Evolutionary conservation across 371 early-diverging fungal species (phyloP).

Genomic region (Rhizopus microsporus): DNA sequence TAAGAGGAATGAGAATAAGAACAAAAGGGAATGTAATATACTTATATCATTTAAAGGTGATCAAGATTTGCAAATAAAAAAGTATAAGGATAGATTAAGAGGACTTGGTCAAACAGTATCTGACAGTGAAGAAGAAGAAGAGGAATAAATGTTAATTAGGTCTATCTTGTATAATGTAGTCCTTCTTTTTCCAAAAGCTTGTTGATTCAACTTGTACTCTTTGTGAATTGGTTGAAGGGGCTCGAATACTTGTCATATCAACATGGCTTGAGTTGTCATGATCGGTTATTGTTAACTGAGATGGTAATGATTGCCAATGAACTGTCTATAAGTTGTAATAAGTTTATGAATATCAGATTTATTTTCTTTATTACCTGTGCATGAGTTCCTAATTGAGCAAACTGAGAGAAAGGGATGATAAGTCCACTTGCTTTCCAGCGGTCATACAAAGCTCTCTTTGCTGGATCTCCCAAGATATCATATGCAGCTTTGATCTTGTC

Average conservation of each 20-base stretch:
- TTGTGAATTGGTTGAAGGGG: slow-evolving; percentile 16
- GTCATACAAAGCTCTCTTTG: slow-evolving; percentile 33
- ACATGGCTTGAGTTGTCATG: slow-evolving; percentile 3
- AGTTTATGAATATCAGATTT: slow-evolving; percentile 2
- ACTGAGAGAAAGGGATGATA: slow-evolving; percentile 36
- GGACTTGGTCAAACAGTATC: slow-evolving; percentile 60
- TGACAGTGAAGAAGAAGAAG: slow-evolving; percentile 63
- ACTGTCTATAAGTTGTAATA: slow-evolving; percentile 20
- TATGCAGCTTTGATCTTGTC: slow-evolving; percentile 32
- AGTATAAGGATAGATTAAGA: slow-evolving; percentile 62
- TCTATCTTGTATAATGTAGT: slow-evolving; percentile 13
- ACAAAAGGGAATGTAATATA: neutral
- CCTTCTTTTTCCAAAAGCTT: slow-evolving; percentile 25
- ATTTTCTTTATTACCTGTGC: slow-evolving; percentile 26
- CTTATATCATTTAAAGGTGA: slow-evolving; percentile 47
- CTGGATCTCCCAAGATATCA: slow-evolving; percentile 31
- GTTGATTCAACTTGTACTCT: slow-evolving; percentile 14
- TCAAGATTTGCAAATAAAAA: slow-evolving; percentile 70
- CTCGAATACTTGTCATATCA: slow-evolving; percentile 7
- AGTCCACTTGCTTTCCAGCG: slow-evolving; percentile 34
- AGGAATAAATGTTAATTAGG: slow-evolving; percentile 21
- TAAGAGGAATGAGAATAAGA: slow-evolving; percentile 24
- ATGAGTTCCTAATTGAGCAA: slow-evolving; percentile 26
- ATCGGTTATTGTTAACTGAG: slow-evolving; percentile 22
- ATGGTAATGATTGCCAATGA: slow-evolving; percentile 39